Conservation (phyloP, 495 filamentous ascomycete genomes). For the Aspergillus biplanus region DNA sequence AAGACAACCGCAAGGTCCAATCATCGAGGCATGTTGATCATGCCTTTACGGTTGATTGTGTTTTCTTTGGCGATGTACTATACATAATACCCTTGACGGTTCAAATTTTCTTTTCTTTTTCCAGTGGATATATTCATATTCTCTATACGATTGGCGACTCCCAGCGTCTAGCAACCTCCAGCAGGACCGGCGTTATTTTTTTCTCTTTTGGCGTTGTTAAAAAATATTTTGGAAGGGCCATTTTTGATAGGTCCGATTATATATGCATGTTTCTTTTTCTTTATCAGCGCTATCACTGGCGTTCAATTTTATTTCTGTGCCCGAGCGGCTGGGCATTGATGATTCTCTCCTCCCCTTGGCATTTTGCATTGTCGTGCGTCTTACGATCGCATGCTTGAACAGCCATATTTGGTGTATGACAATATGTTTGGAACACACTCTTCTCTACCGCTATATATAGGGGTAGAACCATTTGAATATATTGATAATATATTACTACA, state of each 20-base stretch:
- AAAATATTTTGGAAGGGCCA: constrained; percentile 8
- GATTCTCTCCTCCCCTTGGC: constrained; percentile 1
- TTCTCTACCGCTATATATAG: neutral
- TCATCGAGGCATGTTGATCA: constrained; percentile 49
- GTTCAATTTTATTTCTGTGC: neutral
- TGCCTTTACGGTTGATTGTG: constrained; percentile 17
- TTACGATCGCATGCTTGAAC: constrained; percentile 2
- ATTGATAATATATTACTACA: neutral
- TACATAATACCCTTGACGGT: constrained; percentile 14
- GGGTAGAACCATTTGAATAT: neutral
- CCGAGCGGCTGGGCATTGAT: neutral
- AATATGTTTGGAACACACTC: neutral
- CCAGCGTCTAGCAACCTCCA: neutral
- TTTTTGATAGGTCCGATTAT: neutral
- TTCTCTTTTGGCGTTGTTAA: constrained; percentile 34
- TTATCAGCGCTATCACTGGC: neutral
- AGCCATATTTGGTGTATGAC: neutral
- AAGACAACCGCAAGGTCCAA: constrained; percentile 44
- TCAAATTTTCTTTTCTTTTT: neutral
- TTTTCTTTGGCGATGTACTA: constrained; percentile 7
- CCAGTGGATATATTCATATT: neutral
- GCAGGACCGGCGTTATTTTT: neutral
- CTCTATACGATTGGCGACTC: neutral
- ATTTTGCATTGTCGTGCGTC: neutral
- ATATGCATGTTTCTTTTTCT: neutral